phyloP scores from a whole-genome alignment of 768 basidiomycete species.

The Holtermanniella nyarrowii region DNA sequence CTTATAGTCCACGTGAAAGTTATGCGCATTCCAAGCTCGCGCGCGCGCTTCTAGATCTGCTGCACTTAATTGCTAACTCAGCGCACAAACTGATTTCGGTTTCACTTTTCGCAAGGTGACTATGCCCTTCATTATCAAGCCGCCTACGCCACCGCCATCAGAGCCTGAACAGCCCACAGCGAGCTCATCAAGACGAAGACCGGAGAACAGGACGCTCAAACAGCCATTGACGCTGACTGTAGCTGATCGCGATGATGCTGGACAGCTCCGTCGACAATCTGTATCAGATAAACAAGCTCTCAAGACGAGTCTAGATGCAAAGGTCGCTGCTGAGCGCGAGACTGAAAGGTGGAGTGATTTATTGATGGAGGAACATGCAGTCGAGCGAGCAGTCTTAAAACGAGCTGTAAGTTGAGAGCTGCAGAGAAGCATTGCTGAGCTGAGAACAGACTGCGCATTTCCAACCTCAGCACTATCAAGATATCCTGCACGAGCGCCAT shows the following conservation, averaged over 20 bases:
- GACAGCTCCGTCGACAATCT: background rate
- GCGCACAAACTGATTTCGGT: no score
- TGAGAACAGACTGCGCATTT: constrained; percentile 18
- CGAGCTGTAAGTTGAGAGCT: constrained; percentile 22
- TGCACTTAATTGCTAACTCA: no score
- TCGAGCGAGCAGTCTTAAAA: constrained; percentile 19
- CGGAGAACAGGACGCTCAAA: background rate
- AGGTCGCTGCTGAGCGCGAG: constrained; percentile 18
- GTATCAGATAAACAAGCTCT: constrained; percentile 8
- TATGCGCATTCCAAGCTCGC: no score
- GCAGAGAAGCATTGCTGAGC: background rate
- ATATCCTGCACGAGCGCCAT: constrained; percentile 34
- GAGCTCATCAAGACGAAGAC: background rate
- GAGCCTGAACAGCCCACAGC: background rate
- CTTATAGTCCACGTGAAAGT: no score
- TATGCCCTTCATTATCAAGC: background rate
- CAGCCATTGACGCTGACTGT: background rate
- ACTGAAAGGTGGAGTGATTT: constrained; percentile 33
- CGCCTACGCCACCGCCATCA: background rate
- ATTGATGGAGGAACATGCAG: constrained; percentile 28
- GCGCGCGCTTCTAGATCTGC: no score
- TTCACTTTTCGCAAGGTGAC: no score
- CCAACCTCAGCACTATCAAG: constrained; percentile 25
- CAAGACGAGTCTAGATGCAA: constrained; percentile 6
- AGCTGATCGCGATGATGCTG: background rate